Conservation (phyloP, 1,139 yeast species). For the Nakaseomyces nivariensis region DNA sequence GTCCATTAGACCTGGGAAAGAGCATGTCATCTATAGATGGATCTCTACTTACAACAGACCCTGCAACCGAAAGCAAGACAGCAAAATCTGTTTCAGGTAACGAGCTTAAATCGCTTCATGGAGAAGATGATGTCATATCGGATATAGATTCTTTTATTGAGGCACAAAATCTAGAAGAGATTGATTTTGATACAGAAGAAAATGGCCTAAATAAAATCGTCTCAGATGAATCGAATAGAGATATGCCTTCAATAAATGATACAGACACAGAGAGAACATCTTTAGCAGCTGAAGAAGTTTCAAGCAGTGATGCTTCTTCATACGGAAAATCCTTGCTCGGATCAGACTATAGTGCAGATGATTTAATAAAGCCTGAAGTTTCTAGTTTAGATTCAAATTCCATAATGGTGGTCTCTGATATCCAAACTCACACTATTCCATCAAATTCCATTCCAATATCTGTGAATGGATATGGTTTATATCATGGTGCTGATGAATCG, state of each 20-base stretch:
- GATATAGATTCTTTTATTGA: conserved; percentile 28
- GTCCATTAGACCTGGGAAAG: neutral
- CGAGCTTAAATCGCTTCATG: conserved; percentile 4
- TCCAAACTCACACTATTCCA: conserved; percentile 13
- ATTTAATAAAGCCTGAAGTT: conserved; percentile 16
- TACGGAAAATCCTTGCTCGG: conserved; percentile 32
- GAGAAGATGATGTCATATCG: conserved; percentile 17
- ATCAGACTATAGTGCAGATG: conserved; percentile 32
- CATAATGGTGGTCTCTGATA: conserved; percentile 13
- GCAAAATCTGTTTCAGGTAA: conserved; percentile 2
- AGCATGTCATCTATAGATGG: neutral
- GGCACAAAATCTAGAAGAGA: conserved; percentile 22
- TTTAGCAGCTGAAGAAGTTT: conserved; percentile 17
- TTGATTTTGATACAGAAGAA: conserved; percentile 15
- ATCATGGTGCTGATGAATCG: conserved; percentile 24
- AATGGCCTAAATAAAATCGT: conserved; percentile 5
- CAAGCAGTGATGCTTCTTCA: conserved; percentile 29
- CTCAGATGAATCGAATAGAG: conserved; percentile 6
- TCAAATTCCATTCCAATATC: conserved; percentile 23
- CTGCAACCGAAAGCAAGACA: neutral
- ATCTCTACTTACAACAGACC: neutral
- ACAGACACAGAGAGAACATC: conserved; percentile 5
- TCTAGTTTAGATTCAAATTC: conserved; percentile 15
- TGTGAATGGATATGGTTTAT: conserved; percentile 19
- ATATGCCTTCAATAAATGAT: conserved; percentile 5